Base-by-base conservation (phyloP, 2,329 filamentous ascomycete species). In the Trichoderma guizhouense region DNA sequence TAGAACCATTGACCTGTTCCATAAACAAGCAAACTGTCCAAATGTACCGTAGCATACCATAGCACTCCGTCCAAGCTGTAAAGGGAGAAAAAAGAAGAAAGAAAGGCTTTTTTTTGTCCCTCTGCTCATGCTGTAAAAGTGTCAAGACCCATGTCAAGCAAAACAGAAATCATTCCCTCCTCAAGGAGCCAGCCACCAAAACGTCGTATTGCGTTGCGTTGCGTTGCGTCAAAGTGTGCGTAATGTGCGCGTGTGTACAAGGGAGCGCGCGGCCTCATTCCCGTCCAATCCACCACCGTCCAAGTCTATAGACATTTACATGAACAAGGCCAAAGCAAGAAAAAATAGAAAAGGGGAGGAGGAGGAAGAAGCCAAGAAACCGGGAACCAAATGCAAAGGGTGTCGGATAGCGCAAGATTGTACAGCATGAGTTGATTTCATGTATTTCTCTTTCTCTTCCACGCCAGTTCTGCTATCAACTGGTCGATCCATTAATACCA, bases 401-500 rank as follows among this genome's bases (percentile, higher is more conserved):
- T 64, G 47, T 57, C 30, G 53, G 24, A 66, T 55, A 57, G 55
- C 53, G 36, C 30, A n/a, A 53, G 51, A 55, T 72, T 53, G 30
- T 67, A 72, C 68, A 71, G 57, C 36, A 67, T 61, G 51, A 67
- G 36, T 39, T 32, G 53, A 51, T 70, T 66, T 63, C 53, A 30
- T 53, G 21, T n/a, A 53, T 26, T 26, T 55, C 26, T 71, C 36
- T 21, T 53, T 34, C 67, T 32, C 60, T 53, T 39, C 61, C 51
- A 64, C 21, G n/a, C 24, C 58, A 69, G 43, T 24, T 32, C 58
- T 11, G 28, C 9, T 14, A 43, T 72, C 53, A 72, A 61, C 51
- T 69, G 43, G 58, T 34, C 18, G 75, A 74, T 73, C 77, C 77
- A 69, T 80, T 76, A 55, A 78, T 73, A 55, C 80, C 80, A 69